Evolutionary conservation across 2,329 filamentous ascomycete species (phyloP).

Genomic region (Trichoderma arundinaceum): DNA sequence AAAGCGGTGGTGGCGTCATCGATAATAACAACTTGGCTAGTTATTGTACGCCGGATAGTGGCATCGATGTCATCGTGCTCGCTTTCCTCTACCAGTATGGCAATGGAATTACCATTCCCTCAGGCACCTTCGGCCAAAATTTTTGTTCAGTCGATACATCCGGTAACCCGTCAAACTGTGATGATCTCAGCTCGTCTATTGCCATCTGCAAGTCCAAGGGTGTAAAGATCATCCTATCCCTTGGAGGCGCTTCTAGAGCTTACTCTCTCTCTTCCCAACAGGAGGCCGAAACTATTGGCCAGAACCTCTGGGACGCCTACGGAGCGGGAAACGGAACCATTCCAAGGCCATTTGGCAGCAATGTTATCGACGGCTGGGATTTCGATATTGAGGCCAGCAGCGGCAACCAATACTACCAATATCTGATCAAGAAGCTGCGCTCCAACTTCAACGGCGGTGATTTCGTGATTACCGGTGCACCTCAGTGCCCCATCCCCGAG

Average conservation of each 20-base stretch:
- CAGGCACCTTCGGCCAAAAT: slow-evolving; percentile 48
- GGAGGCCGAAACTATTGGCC: slow-evolving; percentile 36
- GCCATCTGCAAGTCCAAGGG: slow-evolving; percentile 36
- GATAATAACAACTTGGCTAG: too few species aligned
- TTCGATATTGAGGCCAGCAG: slow-evolving; percentile 37
- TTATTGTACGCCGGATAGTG: too few species aligned
- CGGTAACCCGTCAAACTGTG: slow-evolving; percentile 40
- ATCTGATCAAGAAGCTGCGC: slow-evolving; percentile 36
- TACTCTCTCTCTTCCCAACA: slow-evolving; percentile 34
- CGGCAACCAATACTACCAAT: slow-evolving; percentile 36
- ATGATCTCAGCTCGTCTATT: slow-evolving; percentile 33
- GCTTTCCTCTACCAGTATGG: slow-evolving; percentile 47
- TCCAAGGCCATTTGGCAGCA: slow-evolving; percentile 34
- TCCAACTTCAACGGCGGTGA: slow-evolving; percentile 34
- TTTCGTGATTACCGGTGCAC: slow-evolving; percentile 55
- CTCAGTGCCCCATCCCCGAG: slow-evolving; percentile 47
- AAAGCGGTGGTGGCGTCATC: too few species aligned
- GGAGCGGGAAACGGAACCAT: slow-evolving; percentile 27
- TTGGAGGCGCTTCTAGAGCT: slow-evolving; percentile 34
- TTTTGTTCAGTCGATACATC: slow-evolving; percentile 45
- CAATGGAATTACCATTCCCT: slow-evolving; percentile 41
- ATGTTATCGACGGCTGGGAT: slow-evolving; percentile 36
- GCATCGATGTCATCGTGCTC: too few species aligned
- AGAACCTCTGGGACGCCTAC: slow-evolving; percentile 37
- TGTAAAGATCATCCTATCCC: slow-evolving; percentile 35